Base-by-base conservation (phyloP, 2,329 filamentous ascomycete species). In the Diaporthe australafricana region DNA sequence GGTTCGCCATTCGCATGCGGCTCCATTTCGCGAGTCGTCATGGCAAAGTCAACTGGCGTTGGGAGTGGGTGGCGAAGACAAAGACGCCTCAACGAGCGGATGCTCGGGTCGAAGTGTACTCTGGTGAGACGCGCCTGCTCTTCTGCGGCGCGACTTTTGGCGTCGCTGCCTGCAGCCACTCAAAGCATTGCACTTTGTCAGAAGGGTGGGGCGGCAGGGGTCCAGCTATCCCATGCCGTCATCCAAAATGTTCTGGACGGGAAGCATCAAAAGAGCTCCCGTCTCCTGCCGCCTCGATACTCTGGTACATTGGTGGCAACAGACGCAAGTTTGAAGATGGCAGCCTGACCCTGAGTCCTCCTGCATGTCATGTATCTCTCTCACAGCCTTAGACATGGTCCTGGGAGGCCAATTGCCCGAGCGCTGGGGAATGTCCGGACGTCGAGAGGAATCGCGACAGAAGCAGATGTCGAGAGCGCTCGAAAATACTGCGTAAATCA, bases 401-500 rank as follows among this genome's bases (percentile, higher is more conserved):
- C 86, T 70, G 79, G 77, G 74, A 79, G 80, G 80, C 72, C 50
- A 50, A 30, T 56, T 17, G 35, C 42, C 52, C 56, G 42, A 32
- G 48, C 42, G 4, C 27, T 60, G 25, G 69, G 40, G 42, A 40
- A 22, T 56, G 20, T 68, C 47, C 47, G 56, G 40, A 27, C 70
- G 32, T 40, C 16, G n/a, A 69, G 87, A 69, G 80, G 80, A 71
- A 85, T 87, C 66, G 83, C 85, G 68, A 88, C 86, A 2, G 84
- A 87, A 42, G 81, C 83, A 32, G 88, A 90, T 50, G 80, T 90
- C 62, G 83, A 83, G 47, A 85, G 87, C 71, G 88, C 88, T 25
- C 83, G 87, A 69, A 81, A 82, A 67, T 90, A 90, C 77, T 90
- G 88, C 78, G 75, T 85, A 32, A 82, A 83, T 70, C 87, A 90